Base-by-base conservation (phyloP, 2,329 filamentous ascomycete species). In the Capronia americana region DNA sequence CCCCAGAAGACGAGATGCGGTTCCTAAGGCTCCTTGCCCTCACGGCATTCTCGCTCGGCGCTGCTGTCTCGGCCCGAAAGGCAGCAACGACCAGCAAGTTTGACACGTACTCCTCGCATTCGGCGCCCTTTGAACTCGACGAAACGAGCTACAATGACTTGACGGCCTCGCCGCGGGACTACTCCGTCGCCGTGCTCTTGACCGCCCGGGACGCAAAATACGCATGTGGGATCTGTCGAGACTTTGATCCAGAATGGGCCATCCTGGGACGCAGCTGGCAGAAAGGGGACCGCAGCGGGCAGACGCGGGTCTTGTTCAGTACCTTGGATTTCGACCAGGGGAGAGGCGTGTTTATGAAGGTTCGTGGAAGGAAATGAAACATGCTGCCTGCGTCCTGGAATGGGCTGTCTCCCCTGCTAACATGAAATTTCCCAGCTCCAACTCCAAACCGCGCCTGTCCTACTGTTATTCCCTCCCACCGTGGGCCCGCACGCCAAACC, bases 231-330 rank as follows among this genome's bases (percentile, higher is more conserved):
- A 83, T 98, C 57, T 99, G 95, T 79, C 86, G 88, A 60, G 92
- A 96, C 61, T 97, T 99, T 78, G 91, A 97, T 78, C 90, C 93
- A 1, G 95, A 99, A 80, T 99, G 93, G 91, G 91, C 96, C 63
- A 79, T 98, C 61, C 81, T 99, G 62, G 87, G 87, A 61, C 91
- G 88, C 79, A 95, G 91, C 80, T 99, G 95, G 95, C 84, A 85
- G 69, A 92, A 91, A 78, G 93, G 92, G 7, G 91, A 96, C 79
- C 92, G 90, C 82, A 82, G 87, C 66, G 90, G 84, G 61, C 85
- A 92, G 71, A 90, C 88, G 30, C 86, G 90, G 68, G 74, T 96
- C 70, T 78, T 98, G 53, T 96, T 94, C 79, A 90, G 87, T 26
- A 94, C 91, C 6, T 81, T 99, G 73, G 95, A 99, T 79, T 99